Evolutionary conservation across 352 stramenopile species (phyloP).

Genomic region (Phytophthora meadii): DNA sequence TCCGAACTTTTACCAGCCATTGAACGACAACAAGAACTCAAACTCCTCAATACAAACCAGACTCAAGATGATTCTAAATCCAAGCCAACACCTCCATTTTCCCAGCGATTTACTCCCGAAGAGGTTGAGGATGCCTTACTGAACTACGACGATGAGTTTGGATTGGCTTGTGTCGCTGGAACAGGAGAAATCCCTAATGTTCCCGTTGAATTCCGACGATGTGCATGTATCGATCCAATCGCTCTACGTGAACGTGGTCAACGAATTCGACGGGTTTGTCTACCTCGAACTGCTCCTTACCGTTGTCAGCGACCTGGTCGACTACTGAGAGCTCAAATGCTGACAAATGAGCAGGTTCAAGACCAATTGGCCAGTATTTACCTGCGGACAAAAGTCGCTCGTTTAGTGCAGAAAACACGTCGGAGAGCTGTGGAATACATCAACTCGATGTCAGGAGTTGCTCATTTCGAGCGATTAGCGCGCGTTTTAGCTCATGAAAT

Average conservation of each 20-base stretch:
- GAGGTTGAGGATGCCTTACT: slow-evolving; percentile 64
- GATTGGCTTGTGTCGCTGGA: slow-evolving; percentile 33
- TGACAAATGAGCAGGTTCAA: slow-evolving; percentile 69
- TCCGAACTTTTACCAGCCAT: slow-evolving; percentile 48
- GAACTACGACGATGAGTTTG: slow-evolving; percentile 70
- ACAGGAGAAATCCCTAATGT: slow-evolving; percentile 9
- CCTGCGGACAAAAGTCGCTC: slow-evolving; percentile 53
- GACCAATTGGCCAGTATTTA: slow-evolving; percentile 71
- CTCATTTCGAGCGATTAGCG: slow-evolving; percentile 58
- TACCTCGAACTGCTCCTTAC: slow-evolving; percentile 47
- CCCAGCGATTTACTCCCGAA: slow-evolving; percentile 40
- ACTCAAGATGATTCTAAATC: not conserved
- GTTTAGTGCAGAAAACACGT: slow-evolving; percentile 57
- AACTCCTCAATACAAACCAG: not conserved
- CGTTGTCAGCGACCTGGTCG: slow-evolving; percentile 52
- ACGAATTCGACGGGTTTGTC: slow-evolving; percentile 54
- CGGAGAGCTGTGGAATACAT: slow-evolving; percentile 69
- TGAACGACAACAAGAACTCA: slow-evolving; percentile 37
- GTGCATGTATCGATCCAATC: slow-evolving; percentile 56
- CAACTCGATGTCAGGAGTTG: slow-evolving; percentile 57
- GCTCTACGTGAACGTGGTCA: slow-evolving; percentile 26
- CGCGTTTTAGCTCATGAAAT: slow-evolving; percentile 34
- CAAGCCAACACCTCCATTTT: slow-evolving; percentile 8
- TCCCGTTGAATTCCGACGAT: slow-evolving; percentile 52
- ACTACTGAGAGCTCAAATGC: slow-evolving; percentile 67